Evolutionary conservation across 108 stramenopile species (phyloP), one percentile per base, ranked within the genome.

Genomic region (Pseudonitzschia delicatissima): DNA sequence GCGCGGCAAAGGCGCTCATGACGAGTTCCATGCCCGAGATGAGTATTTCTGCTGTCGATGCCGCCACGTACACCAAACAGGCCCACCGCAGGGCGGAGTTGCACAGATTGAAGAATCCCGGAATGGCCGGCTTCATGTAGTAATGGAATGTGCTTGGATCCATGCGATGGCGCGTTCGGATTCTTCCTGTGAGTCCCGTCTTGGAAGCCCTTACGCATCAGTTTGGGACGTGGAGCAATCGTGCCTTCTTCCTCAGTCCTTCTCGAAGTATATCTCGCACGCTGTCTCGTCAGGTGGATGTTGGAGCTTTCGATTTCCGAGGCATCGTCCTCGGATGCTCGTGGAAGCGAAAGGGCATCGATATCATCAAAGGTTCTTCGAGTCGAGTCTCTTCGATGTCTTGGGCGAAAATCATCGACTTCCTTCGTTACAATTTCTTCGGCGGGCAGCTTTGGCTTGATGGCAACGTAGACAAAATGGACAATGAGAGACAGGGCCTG

Each of bases 11-110:
- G 15, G 64, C 49, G 34, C 77, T 79, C 32, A 82, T 47, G 2
- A 69, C 52, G 17, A 83, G 40, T 47, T 83, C 82, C 36, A 74
- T 32, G 2, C 82, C 82, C 25, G 66, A 61, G 3, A 80, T 83
- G 12, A 83, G 57, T 67, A 80, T 83, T 58, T 83, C 82, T 3
- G 79, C 78, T 7, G 71, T 72, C 20, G 76, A 80, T 0, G 82
- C 78, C 21, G 72, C 61, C 20, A 77, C 36, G 44, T 55, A 80
- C 8, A 80, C 45, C 17, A 83, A 61, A 21, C 78, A 68, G 11
- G 79, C 76, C 79, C 79, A 72, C n/a, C 71, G 55, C 44, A 68
- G 45, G 18, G 37, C 62, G 12, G 58, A n/a, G 23, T 72, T 73
- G 39, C 52, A 53, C 3, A 75, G 64, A 29, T 75, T 70, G 63